Base-by-base conservation (phyloP, 2,329 filamentous ascomycete species). In the Fusarium floridanum region DNA sequence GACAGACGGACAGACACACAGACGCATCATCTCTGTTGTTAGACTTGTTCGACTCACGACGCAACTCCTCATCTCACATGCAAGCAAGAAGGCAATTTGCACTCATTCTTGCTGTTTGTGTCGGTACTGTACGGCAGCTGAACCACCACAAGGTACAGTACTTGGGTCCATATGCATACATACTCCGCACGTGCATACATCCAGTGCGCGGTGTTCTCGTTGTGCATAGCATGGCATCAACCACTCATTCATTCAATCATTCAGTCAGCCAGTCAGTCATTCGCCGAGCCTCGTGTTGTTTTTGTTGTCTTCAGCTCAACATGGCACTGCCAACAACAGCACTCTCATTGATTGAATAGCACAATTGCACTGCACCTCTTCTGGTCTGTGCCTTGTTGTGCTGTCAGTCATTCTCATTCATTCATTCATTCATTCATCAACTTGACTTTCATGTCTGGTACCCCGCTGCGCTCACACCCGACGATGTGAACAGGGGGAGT, bases 311-410 rank as follows among this genome's bases (percentile, higher is more conserved):
- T n/a, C 48, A 29, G 48, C 24, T 32, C 24, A 53, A 50, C 45
- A 17, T 29, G 24, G 45, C 45, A 50, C 22, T n/a, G 16, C 24
- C 45, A 29, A 11, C 45, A 50, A 11, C 45, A 50, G 5, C 16
- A 27, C 29, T 12, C 22, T 20, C 45, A 50, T 29, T 50, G 45
- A 20, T 45, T 62, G 68, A 60, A 59, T 43, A 65, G 72, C 72
- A 75, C 68, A 75, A 75, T 74, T 74, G 61, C 62, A 61, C 12
- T 34, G 32, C 62, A 61, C 64, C 43, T 59, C 11, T 39, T 60
- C 61, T 59, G 60, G 68, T 61, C 68, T 74, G 68, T 74, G 72
- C 63, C 66, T 70, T 32, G 59, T 61, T 29, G 43, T 64, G 60
- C 29, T 53, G 59, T 50, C 59, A 62, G 6, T 64, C 66, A 72